Conservation (phyloP, 2,329 filamentous ascomycete genomes). For the Diaporthe vexans region DNA sequence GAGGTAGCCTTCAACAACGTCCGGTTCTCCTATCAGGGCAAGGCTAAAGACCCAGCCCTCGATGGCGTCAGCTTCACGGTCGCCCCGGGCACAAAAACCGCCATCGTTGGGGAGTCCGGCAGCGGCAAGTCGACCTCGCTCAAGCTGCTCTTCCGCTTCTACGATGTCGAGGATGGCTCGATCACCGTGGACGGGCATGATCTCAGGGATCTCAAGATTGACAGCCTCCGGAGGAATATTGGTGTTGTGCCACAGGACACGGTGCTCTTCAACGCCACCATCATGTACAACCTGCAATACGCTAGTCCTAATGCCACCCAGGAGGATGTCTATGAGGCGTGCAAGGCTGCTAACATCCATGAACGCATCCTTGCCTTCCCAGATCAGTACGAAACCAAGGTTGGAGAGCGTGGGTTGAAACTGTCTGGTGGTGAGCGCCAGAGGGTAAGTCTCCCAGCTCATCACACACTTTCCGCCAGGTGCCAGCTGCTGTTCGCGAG, state of each 20-base stretch:
- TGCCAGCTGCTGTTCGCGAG: neutral
- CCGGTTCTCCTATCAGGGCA: constrained; percentile 59
- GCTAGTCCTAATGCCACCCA: constrained; percentile 86
- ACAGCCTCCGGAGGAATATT: constrained; percentile 86
- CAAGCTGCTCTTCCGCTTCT: constrained; percentile 66
- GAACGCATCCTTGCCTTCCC: constrained; percentile 92
- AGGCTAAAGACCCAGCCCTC: constrained; percentile 53
- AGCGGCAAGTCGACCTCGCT: constrained; percentile 64
- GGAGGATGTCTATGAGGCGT: constrained; percentile 85
- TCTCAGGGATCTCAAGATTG: constrained; percentile 85
- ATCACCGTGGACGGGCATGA: constrained; percentile 67
- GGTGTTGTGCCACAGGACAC: constrained; percentile 97
- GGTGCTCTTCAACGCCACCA: constrained; percentile 90
- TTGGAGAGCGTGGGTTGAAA: constrained; percentile 89
- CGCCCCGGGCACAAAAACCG: constrained; percentile 59
- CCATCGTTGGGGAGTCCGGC: constrained; percentile 61
- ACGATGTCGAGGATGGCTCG: constrained; percentile 61
- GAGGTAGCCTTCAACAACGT: constrained; percentile 59
- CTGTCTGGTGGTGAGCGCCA: constrained; percentile 95
- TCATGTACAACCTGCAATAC: constrained; percentile 96
- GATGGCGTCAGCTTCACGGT: constrained; percentile 58
- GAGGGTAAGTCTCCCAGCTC: constrained; percentile 61
- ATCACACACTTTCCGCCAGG: neutral
- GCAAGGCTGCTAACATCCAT: constrained; percentile 89
- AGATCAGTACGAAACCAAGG: constrained; percentile 89